These are phyloP conservation scores for Backusella tuberculispora DNA, from an alignment of 192 early-diverging fungal species.

Conservation along the genomic window DNA sequence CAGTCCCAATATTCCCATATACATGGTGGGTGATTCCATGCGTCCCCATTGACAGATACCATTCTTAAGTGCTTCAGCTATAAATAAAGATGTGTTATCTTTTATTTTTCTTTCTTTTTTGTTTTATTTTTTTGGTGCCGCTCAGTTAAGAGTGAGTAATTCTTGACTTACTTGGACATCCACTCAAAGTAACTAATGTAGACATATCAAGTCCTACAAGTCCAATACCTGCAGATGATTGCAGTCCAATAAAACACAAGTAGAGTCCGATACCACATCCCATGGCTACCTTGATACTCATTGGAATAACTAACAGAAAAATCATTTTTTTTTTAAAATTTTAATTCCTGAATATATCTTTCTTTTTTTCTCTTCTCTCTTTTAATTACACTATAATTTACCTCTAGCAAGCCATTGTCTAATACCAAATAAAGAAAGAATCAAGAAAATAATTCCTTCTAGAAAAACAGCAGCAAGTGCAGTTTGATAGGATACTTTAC, in stretches of 20 bases:
- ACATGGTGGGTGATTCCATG: conserved; percentile 62
- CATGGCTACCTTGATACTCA: conserved; percentile 72
- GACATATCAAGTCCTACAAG: conserved; percentile 62
- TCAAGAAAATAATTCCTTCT: conserved; percentile 79
- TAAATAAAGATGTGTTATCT: not conserved
- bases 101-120: not conserved
- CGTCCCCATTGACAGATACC: conserved; percentile 60
- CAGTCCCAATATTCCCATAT: conserved; percentile 60
- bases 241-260: conserved; percentile 77
- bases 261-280: conserved; percentile 79
- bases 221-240: conserved; percentile 81
- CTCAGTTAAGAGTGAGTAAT: too few species aligned
- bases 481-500: conserved; percentile 64
- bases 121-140: too few species aligned
- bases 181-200: conserved; percentile 72
- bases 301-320: conserved; percentile 57
- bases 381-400: not conserved
- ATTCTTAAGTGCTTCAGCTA: conserved; percentile 51
- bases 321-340: too few species aligned
- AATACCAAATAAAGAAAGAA: conserved; percentile 73
- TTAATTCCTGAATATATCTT: too few species aligned
- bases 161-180: conserved; percentile 48
- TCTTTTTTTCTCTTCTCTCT: too few species aligned
- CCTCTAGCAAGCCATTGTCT: conserved; percentile 75
- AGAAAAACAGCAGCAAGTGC: conserved; percentile 79